Evolutionary conservation across 495 filamentous ascomycete species (phyloP).

Genomic region (Entonaema liquescens): DNA sequence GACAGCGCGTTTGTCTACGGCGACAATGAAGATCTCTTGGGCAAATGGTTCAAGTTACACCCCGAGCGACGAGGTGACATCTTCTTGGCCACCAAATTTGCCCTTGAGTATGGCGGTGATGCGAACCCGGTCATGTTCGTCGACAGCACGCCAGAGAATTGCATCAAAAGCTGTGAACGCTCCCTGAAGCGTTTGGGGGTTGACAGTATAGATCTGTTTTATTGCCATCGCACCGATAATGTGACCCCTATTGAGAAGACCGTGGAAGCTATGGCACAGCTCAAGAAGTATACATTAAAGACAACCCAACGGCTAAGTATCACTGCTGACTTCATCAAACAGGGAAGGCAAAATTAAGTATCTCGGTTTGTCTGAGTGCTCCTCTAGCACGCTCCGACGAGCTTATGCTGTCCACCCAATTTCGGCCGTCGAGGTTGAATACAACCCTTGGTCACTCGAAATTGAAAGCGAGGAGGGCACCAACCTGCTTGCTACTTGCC

Average conservation of each 20-base stretch:
- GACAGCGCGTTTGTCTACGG: slow-evolving; percentile 60
- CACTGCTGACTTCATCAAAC: slow-evolving; percentile 5
- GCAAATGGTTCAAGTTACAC: slow-evolving; percentile 61
- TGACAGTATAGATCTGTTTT: slow-evolving; percentile 67
- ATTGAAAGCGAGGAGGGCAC: slow-evolving; percentile 52
- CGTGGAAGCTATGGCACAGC: slow-evolving; percentile 59
- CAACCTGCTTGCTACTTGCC: slow-evolving; percentile 51
- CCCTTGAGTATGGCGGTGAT: slow-evolving; percentile 38
- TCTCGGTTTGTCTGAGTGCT: slow-evolving; percentile 58
- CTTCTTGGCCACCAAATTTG: slow-evolving; percentile 68
- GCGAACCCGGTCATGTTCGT: slow-evolving; percentile 32
- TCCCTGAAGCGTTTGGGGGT: slow-evolving; percentile 62
- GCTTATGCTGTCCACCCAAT: slow-evolving; percentile 50
- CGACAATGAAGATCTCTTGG: slow-evolving; percentile 61
- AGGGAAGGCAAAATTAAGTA: slow-evolving; percentile 63
- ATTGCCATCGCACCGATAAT: slow-evolving; percentile 63
- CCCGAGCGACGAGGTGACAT: slow-evolving; percentile 61
- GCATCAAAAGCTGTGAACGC: slow-evolving; percentile 57
- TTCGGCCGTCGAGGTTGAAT: slow-evolving; percentile 58
- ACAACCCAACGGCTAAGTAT: background rate
- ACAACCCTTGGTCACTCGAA: slow-evolving; percentile 54
- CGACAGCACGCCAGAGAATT: slow-evolving; percentile 63
- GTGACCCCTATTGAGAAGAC: slow-evolving; percentile 72
- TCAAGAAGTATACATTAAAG: slow-evolving; percentile 45
- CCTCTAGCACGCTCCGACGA: slow-evolving; percentile 51